Evolutionary conservation across 2,329 filamentous ascomycete species (phyloP), one percentile per base, ranked within the genome.

Genomic region (Aphanoascus verrucosus): DNA sequence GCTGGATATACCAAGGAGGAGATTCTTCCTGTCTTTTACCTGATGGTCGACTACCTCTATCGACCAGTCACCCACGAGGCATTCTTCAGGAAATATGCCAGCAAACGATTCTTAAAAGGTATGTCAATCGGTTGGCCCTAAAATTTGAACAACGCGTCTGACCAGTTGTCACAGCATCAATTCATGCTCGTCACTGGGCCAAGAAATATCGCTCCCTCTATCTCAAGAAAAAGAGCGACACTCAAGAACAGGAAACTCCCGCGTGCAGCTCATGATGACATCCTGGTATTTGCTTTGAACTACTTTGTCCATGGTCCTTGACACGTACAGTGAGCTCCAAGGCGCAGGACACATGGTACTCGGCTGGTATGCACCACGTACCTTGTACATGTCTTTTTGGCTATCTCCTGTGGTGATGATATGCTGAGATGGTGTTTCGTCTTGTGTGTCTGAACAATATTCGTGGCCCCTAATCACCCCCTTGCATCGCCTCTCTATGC

Each of bases 91-190:
- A 98, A 98, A 73, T 98, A 98, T 69, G 93, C 93, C 54, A 94
- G 88, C 81, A 98, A 97, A 78, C 96, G 95, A 74, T 98, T 97
- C 74, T 75, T 97, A 64, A 98, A 98, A 77, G 90, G 91, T 95
- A 82, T 73, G 79, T 63, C 47, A 15, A 5, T 20, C 19, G 28
- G 31, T 14, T 34, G 17, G 3, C 3, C 11, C 8, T 2, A 3
- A 11, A 23, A 23, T 28, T 8, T 2, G 49, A 23, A 49, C 8
- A 6, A 12, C 41, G 3, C 31, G n/a, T 40, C 40, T 46, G 56
- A 49, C 62, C 67, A 55, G 66, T 67, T 56, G 52, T 51, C 20
- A 53, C 54, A 95, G 90, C 89, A 62, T 96, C 91, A 23, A 89
- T 97, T 63, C 78, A 94, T 57, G 86, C 90, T 35, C 87, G 91